These are phyloP conservation scores for Sporothrix mexicana DNA, from an alignment of 2,329 filamentous ascomycete species.

Conservation along the genomic window DNA sequence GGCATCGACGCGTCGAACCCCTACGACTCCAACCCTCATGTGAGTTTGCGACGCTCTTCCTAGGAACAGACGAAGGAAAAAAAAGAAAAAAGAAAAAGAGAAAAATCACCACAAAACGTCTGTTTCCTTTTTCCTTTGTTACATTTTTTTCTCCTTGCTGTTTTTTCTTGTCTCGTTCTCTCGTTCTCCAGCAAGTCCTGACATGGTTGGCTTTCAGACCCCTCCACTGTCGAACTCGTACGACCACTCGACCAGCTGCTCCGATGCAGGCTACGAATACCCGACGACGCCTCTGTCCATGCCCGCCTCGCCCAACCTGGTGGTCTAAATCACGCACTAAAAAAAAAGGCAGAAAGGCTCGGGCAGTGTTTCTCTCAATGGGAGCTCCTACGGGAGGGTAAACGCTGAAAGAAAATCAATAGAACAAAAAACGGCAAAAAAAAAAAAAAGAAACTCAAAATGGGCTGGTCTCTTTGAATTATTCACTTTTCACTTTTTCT, in stretches of 20 bases:
- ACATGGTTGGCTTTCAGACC: slow-evolving; percentile 64
- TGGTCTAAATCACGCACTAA: slow-evolving; percentile 40
- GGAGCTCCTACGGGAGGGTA: slow-evolving; percentile 19
- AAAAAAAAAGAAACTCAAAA: neutral
- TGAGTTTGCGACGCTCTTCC: slow-evolving; percentile 62
- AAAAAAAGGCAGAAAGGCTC: neutral
- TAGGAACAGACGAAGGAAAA: slow-evolving; percentile 6
- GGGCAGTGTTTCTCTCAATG: no score
- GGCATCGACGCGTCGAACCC: slow-evolving; percentile 65
- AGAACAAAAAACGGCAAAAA: neutral
- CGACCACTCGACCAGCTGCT: slow-evolving; percentile 69
- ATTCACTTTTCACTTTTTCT: slow-evolving; percentile 6
- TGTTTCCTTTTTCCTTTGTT: slow-evolving; percentile 32
- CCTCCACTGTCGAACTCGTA: slow-evolving; percentile 77
- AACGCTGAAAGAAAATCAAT: neutral
- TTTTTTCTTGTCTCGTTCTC: slow-evolving; percentile 1
- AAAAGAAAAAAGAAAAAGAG: slow-evolving; percentile 1
- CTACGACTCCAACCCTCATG: slow-evolving; percentile 76
- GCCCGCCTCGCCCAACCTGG: slow-evolving; percentile 68
- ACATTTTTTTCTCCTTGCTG: neutral
- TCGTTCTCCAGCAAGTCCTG: slow-evolving; percentile 46
- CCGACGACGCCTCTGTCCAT: slow-evolving; percentile 76
- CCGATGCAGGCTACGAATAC: slow-evolving; percentile 65
- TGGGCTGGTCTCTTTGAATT: slow-evolving; percentile 27
- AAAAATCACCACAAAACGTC: slow-evolving; percentile 2